These are phyloP conservation scores for Cladosporium halotolerans DNA, from an alignment of 2,329 filamentous ascomycete genomes.

Conservation along the genomic window DNA sequence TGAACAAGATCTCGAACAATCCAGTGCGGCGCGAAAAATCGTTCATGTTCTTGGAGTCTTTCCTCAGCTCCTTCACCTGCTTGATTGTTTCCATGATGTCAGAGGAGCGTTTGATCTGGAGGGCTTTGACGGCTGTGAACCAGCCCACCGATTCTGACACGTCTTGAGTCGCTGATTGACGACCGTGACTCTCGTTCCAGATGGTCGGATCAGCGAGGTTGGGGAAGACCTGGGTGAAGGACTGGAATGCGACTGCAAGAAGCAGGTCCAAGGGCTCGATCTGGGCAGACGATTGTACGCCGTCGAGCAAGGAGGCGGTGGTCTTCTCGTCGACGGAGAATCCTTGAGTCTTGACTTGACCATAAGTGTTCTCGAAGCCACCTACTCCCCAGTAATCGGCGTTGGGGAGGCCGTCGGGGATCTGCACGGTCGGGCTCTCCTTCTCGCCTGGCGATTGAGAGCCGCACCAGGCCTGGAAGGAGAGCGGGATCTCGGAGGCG, in stretches of 20 bases:
- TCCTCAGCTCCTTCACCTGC: conserved; percentile 5
- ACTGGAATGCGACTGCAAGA: conserved; percentile 4
- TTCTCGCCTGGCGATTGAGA: conserved; percentile 4
- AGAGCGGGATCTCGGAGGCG: conserved; percentile 5
- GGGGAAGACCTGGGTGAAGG: conserved; percentile 4
- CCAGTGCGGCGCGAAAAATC: background rate
- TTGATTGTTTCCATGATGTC: conserved; percentile 7
- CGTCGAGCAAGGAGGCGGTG: background rate
- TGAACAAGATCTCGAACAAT: conserved; percentile 6
- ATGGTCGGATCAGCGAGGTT: conserved; percentile 3
- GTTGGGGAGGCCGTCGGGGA: conserved; percentile 2
- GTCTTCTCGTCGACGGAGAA: conserved; percentile 5
- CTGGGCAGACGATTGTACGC: background rate
- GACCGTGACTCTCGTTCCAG: conserved; percentile 7
- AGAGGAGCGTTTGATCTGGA: background rate
- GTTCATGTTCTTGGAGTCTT: background rate
- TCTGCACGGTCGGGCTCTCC: background rate
- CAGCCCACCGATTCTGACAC: conserved; percentile 8
- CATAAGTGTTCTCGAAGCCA: conserved; percentile 9
- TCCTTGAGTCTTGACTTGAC: conserved; percentile 8
- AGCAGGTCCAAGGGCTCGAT: conserved; percentile 7
- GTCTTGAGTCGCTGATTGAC: conserved; percentile 3
- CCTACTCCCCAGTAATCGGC: conserved; percentile 7
- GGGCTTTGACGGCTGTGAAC: conserved; percentile 4
- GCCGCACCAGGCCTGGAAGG: conserved; percentile 7